These are phyloP conservation scores for Mallotus repandus DNA, from an alignment of 441 rosid genomes.

Conservation along the genomic window DNA sequence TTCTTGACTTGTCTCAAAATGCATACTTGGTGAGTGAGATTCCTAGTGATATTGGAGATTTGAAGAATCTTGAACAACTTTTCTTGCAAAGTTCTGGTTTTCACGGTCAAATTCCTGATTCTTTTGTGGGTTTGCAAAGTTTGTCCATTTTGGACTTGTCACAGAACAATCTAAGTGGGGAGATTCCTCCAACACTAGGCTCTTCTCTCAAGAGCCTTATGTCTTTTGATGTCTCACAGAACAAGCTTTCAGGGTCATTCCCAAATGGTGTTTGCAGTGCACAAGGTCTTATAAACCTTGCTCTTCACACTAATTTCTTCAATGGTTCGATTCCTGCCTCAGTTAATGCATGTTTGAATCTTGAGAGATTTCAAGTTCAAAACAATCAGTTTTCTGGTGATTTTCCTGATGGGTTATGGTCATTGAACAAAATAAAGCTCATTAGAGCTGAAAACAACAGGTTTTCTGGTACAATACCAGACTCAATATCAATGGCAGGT, in stretches of 20 bases:
- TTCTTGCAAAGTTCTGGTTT: slow-evolving; percentile 49
- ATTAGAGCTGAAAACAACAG: slow-evolving; percentile 58
- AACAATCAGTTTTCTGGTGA: slow-evolving; percentile 73
- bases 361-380: slow-evolving; percentile 65
- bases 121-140: slow-evolving; percentile 47
- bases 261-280: slow-evolving; percentile 62
- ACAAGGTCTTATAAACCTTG: slow-evolving; percentile 51
- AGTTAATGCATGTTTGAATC: slow-evolving; percentile 49
- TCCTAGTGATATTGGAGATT: slow-evolving; percentile 55
- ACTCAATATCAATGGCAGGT: slow-evolving; percentile 50
- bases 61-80: slow-evolving; percentile 42
- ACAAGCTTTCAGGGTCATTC: slow-evolving; percentile 60
- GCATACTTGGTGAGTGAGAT: slow-evolving; percentile 57
- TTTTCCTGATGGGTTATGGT: slow-evolving; percentile 67
- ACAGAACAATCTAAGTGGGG: slow-evolving; percentile 55
- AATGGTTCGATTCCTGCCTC: slow-evolving; percentile 62
- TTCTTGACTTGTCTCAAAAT: slow-evolving; percentile 73
- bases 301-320: slow-evolving; percentile 56
- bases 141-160: slow-evolving; percentile 42
- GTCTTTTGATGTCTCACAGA: slow-evolving; percentile 54
- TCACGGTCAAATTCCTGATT: slow-evolving; percentile 56
- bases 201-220: slow-evolving; percentile 47
- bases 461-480: slow-evolving; percentile 66
- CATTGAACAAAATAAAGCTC: slow-evolving; percentile 44
- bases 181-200: slow-evolving; percentile 59